Percentiles rank a stretch among this genome's conserved stretches.
Conservation (phyloP, 179 eudicot species). For the Beta macrorhiza region DNA sequence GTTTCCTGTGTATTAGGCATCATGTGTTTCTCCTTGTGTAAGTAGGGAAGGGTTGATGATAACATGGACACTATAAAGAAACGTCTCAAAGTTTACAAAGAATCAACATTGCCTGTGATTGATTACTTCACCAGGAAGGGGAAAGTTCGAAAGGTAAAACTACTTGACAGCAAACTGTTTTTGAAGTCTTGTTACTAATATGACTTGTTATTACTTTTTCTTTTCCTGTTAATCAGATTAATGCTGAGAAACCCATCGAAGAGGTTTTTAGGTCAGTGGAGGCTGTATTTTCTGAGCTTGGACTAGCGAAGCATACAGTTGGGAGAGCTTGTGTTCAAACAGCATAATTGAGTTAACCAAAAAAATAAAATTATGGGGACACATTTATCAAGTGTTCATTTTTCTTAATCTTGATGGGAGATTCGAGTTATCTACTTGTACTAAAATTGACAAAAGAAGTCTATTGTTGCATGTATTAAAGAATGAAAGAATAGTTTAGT, state of each 20-base stretch:
- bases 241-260: slow-evolving; percentile 31
- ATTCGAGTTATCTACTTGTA: neutral
- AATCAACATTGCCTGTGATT: slow-evolving; percentile 31
- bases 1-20: no score
- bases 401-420: no score
- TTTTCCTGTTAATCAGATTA: slow-evolving; percentile 7
- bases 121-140: slow-evolving; percentile 22
- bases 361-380: neutral
- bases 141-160: slow-evolving; percentile 30
- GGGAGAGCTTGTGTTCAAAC: neutral
- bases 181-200: neutral
- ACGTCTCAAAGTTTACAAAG: slow-evolving; percentile 29
- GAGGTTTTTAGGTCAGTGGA: slow-evolving; percentile 29
- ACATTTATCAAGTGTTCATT: neutral
- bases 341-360: neutral
- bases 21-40: neutral
- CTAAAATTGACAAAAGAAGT: no score
- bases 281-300: slow-evolving; percentile 26
- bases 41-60: slow-evolving; percentile 33
- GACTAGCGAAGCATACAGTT: slow-evolving; percentile 4
- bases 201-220: neutral
- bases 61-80: slow-evolving; percentile 28
- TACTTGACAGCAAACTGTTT: neutral
- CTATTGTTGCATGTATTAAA: no score
- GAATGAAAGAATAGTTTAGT: no score